Percentiles rank a stretch among this genome's conserved stretches.
These are phyloP conservation scores for Jaapia argillacea DNA, from an alignment of 768 basidiomycete genomes.

Conservation along the genomic window DNA sequence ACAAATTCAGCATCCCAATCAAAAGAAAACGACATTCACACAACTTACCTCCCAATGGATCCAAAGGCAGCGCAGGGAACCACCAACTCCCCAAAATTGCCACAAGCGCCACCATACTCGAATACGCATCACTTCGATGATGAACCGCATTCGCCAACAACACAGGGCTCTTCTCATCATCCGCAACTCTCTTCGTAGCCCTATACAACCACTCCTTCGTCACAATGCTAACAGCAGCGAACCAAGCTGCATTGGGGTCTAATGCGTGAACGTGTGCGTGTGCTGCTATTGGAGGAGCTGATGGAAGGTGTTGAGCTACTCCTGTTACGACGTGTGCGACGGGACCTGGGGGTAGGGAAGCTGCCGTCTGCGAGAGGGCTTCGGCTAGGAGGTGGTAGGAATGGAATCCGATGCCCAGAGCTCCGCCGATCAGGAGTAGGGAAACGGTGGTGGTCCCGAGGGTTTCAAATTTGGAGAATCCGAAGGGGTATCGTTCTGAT, in stretches of 20 bases:
- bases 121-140: slow-evolving; percentile 95
- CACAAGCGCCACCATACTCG: slow-evolving; percentile 81
- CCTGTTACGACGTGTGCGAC: slow-evolving; percentile 48
- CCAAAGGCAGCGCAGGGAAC: slow-evolving; percentile 79
- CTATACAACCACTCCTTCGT: slow-evolving; percentile 93
- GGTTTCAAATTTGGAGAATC: slow-evolving; percentile 92
- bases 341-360: slow-evolving; percentile 53
- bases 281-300: slow-evolving; percentile 19
- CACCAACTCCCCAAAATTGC: slow-evolving; percentile 88
- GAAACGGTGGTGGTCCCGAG: slow-evolving; percentile 89
- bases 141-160: slow-evolving; percentile 94
- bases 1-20: slow-evolving; percentile 2
- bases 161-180: slow-evolving; percentile 86
- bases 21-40: background rate
- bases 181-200: slow-evolving; percentile 80
- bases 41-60: slow-evolving; percentile 81
- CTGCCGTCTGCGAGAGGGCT: slow-evolving; percentile 55
- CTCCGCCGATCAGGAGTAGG: slow-evolving; percentile 75
- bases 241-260: slow-evolving; percentile 96
- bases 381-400: slow-evolving; percentile 78
- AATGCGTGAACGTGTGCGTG: slow-evolving; percentile 40
- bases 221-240: slow-evolving; percentile 72
- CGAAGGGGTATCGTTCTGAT: slow-evolving; percentile 72
- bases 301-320: slow-evolving; percentile 42
- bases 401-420: slow-evolving; percentile 81